Percentiles rank a stretch among this genome's conserved stretches.
Conservation (phyloP, 2,329 filamentous ascomycete species). For the Cordyceps tenuipes region DNA sequence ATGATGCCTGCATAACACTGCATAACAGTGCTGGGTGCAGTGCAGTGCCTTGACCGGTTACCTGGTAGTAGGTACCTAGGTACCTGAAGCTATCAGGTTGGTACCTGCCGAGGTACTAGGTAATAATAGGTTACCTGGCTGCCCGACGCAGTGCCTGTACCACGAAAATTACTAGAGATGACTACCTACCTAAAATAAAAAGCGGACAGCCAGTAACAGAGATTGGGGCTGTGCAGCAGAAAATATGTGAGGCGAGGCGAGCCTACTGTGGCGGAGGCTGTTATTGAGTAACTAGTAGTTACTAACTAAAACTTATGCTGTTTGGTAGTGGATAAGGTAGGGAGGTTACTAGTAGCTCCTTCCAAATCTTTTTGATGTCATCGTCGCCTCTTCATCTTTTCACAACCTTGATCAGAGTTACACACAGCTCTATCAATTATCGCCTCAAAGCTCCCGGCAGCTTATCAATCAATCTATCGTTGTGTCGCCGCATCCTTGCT, state of each 20-base stretch:
- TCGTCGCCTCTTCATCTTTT: neutral
- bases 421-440: neutral
- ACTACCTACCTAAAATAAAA: neutral
- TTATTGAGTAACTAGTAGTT: neutral
- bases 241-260: neutral
- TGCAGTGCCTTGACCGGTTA: conserved; percentile 1
- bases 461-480: neutral
- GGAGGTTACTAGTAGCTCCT: neutral
- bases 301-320: too few species aligned
- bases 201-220: neutral
- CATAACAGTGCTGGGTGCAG: neutral
- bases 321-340: neutral
- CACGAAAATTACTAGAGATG: too few species aligned
- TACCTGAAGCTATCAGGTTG: too few species aligned
- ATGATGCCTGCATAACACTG: neutral
- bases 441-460: neutral
- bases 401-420: neutral
- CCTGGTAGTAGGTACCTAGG: too few species aligned
- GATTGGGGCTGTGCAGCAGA: conserved; percentile 2
- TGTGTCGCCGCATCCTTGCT: neutral
- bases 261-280: conserved; percentile 2
- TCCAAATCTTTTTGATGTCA: neutral
- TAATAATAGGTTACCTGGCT: too few species aligned
- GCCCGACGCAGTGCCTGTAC: too few species aligned
- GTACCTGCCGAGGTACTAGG: too few species aligned